Evolutionary conservation across 371 early-diverging fungal genomes (phyloP).

Genomic region (Smittium mucronatum): DNA sequence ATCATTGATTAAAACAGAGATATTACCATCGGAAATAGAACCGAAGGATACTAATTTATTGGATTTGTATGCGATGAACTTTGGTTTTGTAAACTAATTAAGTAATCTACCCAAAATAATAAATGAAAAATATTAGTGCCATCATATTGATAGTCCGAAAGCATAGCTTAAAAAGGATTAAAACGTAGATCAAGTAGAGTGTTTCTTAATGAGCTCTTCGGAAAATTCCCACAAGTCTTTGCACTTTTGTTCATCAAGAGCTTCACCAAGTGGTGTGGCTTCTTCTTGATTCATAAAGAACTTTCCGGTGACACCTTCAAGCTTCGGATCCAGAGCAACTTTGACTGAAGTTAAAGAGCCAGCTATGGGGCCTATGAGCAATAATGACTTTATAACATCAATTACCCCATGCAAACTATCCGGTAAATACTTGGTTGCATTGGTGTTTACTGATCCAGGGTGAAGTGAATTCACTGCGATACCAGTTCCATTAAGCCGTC

Average conservation of each 20-base stretch:
- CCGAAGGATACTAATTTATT: too few species aligned
- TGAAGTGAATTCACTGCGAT: constrained; percentile 45
- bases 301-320: constrained; percentile 35
- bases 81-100: too few species aligned
- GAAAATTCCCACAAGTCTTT: constrained; percentile 14
- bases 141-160: too few species aligned
- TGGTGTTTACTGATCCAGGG: constrained; percentile 46
- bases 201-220: constrained; percentile 5
- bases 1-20: too few species aligned
- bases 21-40: too few species aligned
- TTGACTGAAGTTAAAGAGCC: constrained; percentile 45
- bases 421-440: constrained; percentile 27
- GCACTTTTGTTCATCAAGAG: constrained; percentile 15
- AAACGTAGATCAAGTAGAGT: too few species aligned
- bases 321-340: constrained; percentile 46
- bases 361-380: constrained; percentile 24
- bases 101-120: too few species aligned
- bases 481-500: constrained; percentile 25
- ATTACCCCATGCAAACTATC: not conserved
- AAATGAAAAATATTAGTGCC: too few species aligned
- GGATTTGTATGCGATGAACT: too few species aligned
- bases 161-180: too few species aligned
- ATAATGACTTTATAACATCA: not conserved
- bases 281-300: constrained; percentile 25
- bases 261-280: not conserved